phyloP scores from a whole-genome alignment of 2,329 filamentous ascomycete species.

The Pseudonectria foliicola region DNA sequence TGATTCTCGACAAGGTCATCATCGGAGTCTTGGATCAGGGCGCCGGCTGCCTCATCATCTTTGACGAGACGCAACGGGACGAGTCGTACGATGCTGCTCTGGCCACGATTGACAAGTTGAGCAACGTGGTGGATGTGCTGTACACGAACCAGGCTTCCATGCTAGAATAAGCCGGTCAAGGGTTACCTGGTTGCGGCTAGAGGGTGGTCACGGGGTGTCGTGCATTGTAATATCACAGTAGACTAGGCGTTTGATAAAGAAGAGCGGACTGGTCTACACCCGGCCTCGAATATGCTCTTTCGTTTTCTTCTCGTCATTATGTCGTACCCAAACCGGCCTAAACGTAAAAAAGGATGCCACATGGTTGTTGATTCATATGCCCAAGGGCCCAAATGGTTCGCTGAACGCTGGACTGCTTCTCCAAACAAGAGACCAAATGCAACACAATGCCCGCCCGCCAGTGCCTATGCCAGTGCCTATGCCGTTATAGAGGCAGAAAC shows the following conservation, averaged over 20 bases:
- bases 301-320: slow-evolving; percentile 5
- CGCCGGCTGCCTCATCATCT: slow-evolving; percentile 94
- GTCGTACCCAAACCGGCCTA: not conserved
- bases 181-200: not conserved
- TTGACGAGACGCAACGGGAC: slow-evolving; percentile 89
- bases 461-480: too few relatives aligned
- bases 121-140: slow-evolving; percentile 92
- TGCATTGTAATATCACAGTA: slow-evolving; percentile 26
- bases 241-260: slow-evolving; percentile 24
- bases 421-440: not conserved
- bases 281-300: slow-evolving; percentile 10
- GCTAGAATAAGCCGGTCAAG: slow-evolving; percentile 61
- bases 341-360: too few relatives aligned
- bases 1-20: slow-evolving; percentile 99
- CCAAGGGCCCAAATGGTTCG: too few relatives aligned
- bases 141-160: slow-evolving; percentile 97
- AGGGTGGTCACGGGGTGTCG: slow-evolving; percentile 5
- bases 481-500: too few relatives aligned
- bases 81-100: slow-evolving; percentile 91
- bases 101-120: slow-evolving; percentile 92
- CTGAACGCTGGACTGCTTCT: too few relatives aligned
- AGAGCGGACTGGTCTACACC: slow-evolving; percentile 18
- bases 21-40: slow-evolving; percentile 96
- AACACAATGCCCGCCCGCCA: too few relatives aligned
- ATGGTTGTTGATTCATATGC: not conserved